Percentiles rank a stretch among this genome's conserved stretches.
Conservation (phyloP, 148 eudicot species). For the Talinum fruticosum region DNA sequence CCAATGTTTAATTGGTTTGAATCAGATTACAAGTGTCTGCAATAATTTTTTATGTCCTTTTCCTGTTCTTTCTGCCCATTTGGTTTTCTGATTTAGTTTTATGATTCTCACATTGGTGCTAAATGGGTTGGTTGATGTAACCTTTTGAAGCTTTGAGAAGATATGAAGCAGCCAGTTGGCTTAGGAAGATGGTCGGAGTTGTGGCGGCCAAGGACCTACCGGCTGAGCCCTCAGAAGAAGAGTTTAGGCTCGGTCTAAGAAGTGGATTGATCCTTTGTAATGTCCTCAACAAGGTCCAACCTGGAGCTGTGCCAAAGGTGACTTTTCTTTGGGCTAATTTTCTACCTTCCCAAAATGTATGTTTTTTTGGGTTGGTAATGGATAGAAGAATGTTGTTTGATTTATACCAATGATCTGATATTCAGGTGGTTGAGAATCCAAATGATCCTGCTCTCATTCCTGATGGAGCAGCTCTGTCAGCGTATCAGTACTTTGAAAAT, state of each 20-base stretch:
- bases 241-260: constrained; percentile 75
- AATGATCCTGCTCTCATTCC: constrained; percentile 66
- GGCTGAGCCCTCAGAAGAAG: constrained; percentile 92
- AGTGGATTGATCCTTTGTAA: constrained; percentile 89
- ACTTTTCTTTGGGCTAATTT: constrained; percentile 10
- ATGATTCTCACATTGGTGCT: no score
- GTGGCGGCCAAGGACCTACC: constrained; percentile 88
- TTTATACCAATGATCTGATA: constrained; percentile 3
- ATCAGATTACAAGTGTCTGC: background rate
- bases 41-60: background rate
- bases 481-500: constrained; percentile 93
- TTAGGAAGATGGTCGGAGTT: constrained; percentile 82
- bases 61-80: background rate
- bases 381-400: constrained; percentile 7
- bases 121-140: constrained; percentile 19
- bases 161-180: constrained; percentile 91
- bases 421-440: constrained; percentile 83
- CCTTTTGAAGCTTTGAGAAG: constrained; percentile 45
- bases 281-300: constrained; percentile 78
- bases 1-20: background rate
- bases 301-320: constrained; percentile 93
- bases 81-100: constrained; percentile 1
- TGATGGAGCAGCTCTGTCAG: constrained; percentile 96
- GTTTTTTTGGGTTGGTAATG: background rate
- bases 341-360: background rate